Conservation (phyloP, 192 early-diverging fungal genomes). For the Umbelopsis vinacea region DNA sequence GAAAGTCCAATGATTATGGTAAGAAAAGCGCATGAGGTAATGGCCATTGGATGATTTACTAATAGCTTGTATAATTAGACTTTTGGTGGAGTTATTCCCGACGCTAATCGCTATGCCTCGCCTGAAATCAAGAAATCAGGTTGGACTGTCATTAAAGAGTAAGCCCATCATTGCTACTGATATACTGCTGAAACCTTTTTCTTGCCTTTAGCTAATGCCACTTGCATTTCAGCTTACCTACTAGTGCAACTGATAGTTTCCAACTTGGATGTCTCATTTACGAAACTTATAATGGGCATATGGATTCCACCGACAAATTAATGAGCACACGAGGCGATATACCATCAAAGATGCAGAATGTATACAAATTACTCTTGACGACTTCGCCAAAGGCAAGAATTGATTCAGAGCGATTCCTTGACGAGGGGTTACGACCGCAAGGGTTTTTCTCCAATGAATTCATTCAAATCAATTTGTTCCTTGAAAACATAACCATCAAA, state of each 20-base stretch:
- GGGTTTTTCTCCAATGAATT: constrained; percentile 87
- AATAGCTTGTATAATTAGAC: constrained; percentile 39
- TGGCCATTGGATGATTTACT: no score
- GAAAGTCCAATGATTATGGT: constrained; percentile 66
- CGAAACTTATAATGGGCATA: constrained; percentile 76
- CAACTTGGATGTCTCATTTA: constrained; percentile 82
- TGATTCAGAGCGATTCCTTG: constrained; percentile 71
- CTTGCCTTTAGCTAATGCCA: constrained; percentile 24
- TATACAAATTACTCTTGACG: constrained; percentile 65
- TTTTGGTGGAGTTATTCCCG: constrained; percentile 66
- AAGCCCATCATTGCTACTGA: constrained; percentile 30
- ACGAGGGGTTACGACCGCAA: constrained; percentile 57
- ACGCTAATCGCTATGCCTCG: constrained; percentile 70
- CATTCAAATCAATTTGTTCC: constrained; percentile 77
- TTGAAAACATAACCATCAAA: constrained; percentile 94
- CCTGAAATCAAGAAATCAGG: constrained; percentile 71
- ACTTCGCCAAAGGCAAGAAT: constrained; percentile 66
- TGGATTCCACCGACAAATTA: constrained; percentile 52
- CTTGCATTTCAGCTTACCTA: constrained; percentile 39
- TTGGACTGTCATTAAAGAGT: constrained; percentile 68
- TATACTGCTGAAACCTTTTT: constrained; percentile 39
- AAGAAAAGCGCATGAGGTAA: not conserved
- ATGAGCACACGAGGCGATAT: constrained; percentile 57
- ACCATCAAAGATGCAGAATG: constrained; percentile 58
- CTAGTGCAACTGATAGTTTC: constrained; percentile 77